phyloP scores from a whole-genome alignment of 148 eudicot genomes.

The Diospyros kaki region DNA sequence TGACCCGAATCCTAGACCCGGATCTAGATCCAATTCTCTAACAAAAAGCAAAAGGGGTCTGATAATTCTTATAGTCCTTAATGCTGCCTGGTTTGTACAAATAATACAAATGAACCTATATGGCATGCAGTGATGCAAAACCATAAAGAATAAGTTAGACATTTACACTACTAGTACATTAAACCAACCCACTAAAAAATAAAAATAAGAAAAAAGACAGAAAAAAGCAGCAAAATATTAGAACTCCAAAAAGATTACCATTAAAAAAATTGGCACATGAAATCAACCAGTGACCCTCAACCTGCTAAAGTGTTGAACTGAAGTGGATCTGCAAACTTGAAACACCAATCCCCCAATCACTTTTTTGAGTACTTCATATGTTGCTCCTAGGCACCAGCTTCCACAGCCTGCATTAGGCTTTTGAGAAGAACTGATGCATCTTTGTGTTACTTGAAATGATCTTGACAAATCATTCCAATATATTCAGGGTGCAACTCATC shows the following conservation, averaged over 20 bases:
- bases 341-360: slow-evolving; percentile 4
- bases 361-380: background rate
- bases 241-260: background rate
- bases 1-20: no score
- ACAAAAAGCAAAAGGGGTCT: no score
- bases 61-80: no score
- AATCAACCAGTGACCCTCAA: slow-evolving; percentile 5
- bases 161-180: no score
- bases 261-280: background rate
- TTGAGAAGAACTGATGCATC: background rate
- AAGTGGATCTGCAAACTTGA: background rate
- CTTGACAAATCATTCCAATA: slow-evolving; percentile 38
- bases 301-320: slow-evolving; percentile 3
- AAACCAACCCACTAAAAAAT: no score
- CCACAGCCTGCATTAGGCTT: background rate
- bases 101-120: no score
- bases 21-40: no score
- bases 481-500: slow-evolving; percentile 42
- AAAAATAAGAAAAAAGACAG: no score
- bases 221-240: no score
- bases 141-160: no score
- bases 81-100: no score
- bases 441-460: slow-evolving; percentile 37
- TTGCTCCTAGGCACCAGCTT: background rate
- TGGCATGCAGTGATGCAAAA: no score